Percentiles rank a stretch among this genome's conserved stretches.
Evolutionary conservation across 768 basidiomycete genomes (phyloP).

Genomic region (Kwoniella mangroviensis): DNA sequence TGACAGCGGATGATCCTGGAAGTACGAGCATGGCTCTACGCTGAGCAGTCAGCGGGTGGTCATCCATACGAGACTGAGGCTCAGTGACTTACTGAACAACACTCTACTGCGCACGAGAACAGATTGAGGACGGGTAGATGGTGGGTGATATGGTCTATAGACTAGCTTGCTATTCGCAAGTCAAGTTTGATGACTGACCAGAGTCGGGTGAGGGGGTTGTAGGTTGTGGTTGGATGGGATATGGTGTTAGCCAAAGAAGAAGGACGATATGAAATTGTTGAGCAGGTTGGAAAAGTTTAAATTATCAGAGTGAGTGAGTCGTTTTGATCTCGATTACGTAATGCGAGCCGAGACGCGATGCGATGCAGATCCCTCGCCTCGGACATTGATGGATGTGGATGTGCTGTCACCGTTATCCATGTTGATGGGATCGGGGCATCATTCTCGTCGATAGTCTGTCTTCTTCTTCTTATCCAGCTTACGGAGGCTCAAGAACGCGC

Average conservation of each 20-base stretch:
- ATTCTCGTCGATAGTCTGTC: background rate
- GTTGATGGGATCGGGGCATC: background rate
- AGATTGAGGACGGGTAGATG: too few species aligned
- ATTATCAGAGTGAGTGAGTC: background rate
- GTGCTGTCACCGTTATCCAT: background rate
- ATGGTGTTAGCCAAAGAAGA: background rate
- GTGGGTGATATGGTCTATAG: background rate
- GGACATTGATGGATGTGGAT: background rate
- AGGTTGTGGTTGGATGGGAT: background rate
- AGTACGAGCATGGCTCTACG: conserved; percentile 71
- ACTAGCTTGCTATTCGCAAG: conserved; percentile 1
- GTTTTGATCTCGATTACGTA: background rate
- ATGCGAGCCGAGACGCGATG: background rate
- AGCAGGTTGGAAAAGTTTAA: background rate
- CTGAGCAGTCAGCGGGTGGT: background rate
- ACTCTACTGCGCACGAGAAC: too few species aligned
- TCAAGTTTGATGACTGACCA: background rate
- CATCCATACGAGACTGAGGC: background rate
- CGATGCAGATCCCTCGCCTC: background rate
- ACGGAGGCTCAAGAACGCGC: background rate
- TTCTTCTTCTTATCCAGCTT: background rate
- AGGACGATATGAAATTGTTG: background rate
- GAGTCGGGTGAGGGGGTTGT: background rate
- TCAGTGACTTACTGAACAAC: too few species aligned
- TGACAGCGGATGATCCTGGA: conserved; percentile 75